These are phyloP conservation scores for barley (Hordeum vulgare) DNA, from an alignment of 176 grass and related monocot genomes.

Conservation along the genomic window MorexV3_pseudomolecules_assembly NC_058521.1:4339860-4340359, in stretches of 20 bases:
- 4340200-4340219: constrained; percentile 44
- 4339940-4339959: constrained; percentile 18
- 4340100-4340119: constrained; percentile 80
- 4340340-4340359: constrained; percentile 95
- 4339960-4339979: constrained; percentile 46
- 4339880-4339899: constrained; percentile 13
- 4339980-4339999: constrained; percentile 75
- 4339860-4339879: neutral
- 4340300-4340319: constrained; percentile 85
- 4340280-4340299: constrained; percentile 50
- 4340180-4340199: constrained; percentile 99
- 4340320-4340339: constrained; percentile 98
- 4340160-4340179: constrained; percentile 63
- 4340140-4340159: constrained; percentile 71
- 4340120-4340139: constrained; percentile 87
- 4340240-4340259: constrained; percentile 92
- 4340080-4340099: constrained; percentile 79
- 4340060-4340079: constrained; percentile 99
- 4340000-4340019: constrained; percentile 87
- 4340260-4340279: constrained; percentile 62
- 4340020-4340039: constrained; percentile 99
- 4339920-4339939: neutral
- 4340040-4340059: constrained; percentile 86
- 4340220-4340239: constrained; percentile 4
- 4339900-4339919: neutral